Conservation (phyloP, 441 rosid species). For the Gossypium laxum region DNA sequence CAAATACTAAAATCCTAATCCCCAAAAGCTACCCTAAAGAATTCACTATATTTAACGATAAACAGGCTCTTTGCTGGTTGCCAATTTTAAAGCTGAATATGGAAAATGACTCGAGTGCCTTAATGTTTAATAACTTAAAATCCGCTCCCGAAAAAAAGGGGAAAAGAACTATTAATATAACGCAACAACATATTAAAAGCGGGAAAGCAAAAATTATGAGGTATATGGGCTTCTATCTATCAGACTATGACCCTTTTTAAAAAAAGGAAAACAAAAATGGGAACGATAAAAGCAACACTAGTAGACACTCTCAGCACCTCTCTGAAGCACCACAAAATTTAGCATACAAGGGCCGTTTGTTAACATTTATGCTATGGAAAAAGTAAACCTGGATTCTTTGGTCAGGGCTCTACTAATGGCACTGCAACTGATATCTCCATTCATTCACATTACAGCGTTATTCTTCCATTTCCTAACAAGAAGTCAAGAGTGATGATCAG, state of each 20-base stretch:
- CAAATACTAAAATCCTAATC: no score
- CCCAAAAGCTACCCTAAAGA: no score
- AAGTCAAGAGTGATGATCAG: constrained; percentile 11
- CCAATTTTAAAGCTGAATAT: no score
- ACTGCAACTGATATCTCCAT: constrained; percentile 12
- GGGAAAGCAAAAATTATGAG: constrained; percentile 20
- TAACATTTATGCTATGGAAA: constrained; percentile 14
- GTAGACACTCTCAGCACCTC: constrained; percentile 28
- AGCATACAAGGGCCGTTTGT: constrained; percentile 24
- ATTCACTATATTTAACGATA: not conserved
- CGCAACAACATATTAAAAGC: constrained; percentile 19
- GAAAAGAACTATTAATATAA: not conserved
- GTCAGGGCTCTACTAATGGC: constrained; percentile 19
- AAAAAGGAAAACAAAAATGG: not conserved
- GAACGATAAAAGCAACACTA: constrained; percentile 10
- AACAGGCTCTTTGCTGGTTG: no score
- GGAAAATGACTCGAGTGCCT: not conserved
- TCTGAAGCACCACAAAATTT: constrained; percentile 32
- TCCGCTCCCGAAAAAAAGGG: not conserved
- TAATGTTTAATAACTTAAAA: constrained; percentile 4
- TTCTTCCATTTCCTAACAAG: constrained; percentile 45
- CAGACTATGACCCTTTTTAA: constrained; percentile 13
- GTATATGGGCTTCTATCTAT: constrained; percentile 30
- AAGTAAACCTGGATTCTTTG: constrained; percentile 33
- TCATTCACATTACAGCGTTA: constrained; percentile 22